Base-by-base conservation (phyloP, 495 filamentous ascomycete genomes). In the Penicillium soppii region DNA sequence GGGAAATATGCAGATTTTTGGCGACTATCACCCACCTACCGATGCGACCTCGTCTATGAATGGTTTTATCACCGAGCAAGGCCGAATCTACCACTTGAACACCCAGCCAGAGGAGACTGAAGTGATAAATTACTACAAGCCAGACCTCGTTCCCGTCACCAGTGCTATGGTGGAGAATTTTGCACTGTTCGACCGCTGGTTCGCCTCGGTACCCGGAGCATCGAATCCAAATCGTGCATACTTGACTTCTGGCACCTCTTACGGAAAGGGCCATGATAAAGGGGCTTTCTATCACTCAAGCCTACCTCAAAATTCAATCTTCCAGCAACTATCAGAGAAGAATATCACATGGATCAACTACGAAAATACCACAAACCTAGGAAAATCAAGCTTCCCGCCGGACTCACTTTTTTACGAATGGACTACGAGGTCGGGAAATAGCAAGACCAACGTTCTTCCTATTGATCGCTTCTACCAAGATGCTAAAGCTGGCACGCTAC, bases 331-430 rank as follows among this genome's bases (percentile, higher is more conserved):
- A 2, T 66, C 65, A 1, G 68, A 74, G 15, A 66, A 66, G 35
- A 56, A 58, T 37, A 70, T 77, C 45, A 64, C 60, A 22, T 81
- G 75, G 78, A 70, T 66, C 33, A 80, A 81, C 63, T 79, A 79
- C 57, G 69, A 73, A 39, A 74, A 75, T 60, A 66, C 65, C 40
- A 70, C 67, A 3, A 58, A 54, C 16, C 59, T 41, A 1, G 29
- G n/a, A n/a, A n/a, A n/a, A 26, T 10, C 56, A 50, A 5, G 8
- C 25, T 72, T 71, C 54, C 53, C 62, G 20, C 69, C 70, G 0
- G 70, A 73, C 23, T 54, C 68, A 8, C 40, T 67, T 13, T 73
- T 72, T 50, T 73, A 72, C 45, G 27, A 61, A 20, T 79, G 74
- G 74, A 78, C 77, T 0, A 47, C 55, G 7, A 54, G 49, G 4